A percentile compares a stretch with the other conserved stretches of the same genome.
Evolutionary conservation across 768 basidiomycete genomes (phyloP).

Genomic region (Tricholoma terreum): DNA sequence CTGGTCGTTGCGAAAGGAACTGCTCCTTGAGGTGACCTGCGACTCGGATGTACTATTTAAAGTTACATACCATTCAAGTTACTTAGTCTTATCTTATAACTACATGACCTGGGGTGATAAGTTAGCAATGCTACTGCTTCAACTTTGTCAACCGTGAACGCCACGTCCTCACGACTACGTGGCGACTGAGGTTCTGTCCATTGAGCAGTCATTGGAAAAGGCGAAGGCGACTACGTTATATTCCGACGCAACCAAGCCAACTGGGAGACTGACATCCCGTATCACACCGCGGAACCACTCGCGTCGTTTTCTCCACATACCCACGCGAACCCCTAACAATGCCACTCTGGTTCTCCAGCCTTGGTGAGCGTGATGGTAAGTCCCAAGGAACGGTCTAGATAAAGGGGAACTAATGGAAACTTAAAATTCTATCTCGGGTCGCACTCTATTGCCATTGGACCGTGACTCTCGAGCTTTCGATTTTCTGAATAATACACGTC

Average conservation of each 20-base stretch:
- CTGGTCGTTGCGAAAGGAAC: no score
- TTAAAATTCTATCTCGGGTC: background rate
- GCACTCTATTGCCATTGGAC: background rate
- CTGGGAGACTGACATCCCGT: constrained; percentile 15
- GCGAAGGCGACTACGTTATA: background rate
- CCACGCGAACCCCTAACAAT: background rate
- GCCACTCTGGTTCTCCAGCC: background rate
- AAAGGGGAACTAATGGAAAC: background rate
- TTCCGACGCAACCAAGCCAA: background rate
- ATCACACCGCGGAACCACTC: constrained; percentile 8
- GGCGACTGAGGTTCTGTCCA: constrained; percentile 12
- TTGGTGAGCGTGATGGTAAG: background rate
- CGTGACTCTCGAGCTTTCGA: no score
- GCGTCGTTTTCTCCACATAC: background rate
- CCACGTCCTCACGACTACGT: constrained; percentile 12
- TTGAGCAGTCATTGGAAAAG: constrained; percentile 8
- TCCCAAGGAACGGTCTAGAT: background rate
- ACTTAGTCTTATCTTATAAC: no score
- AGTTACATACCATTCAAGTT: no score
- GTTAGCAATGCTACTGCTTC: constrained; percentile 11
- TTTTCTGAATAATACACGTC: no score
- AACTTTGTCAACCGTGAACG: constrained; percentile 8
- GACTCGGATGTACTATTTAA: no score
- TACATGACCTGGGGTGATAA: no score
- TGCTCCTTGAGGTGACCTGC: no score